These are phyloP conservation scores for Penicillium polonicum DNA, from an alignment of 2,329 filamentous ascomycete genomes.

Conservation along the genomic window DNA sequence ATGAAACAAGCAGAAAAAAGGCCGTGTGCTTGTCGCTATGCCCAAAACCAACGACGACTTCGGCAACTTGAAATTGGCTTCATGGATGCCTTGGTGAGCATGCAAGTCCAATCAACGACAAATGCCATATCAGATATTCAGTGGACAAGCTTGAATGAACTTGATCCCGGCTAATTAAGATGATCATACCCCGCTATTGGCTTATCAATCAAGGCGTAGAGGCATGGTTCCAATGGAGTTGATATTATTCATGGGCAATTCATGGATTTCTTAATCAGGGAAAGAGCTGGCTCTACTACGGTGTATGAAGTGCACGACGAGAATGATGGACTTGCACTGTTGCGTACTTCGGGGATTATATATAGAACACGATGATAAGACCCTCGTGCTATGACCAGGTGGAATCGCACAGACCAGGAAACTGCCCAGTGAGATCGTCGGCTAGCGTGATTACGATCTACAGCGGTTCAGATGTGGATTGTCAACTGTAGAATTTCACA, in stretches of 20 bases:
- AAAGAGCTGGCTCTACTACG: not conserved
- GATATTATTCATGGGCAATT: not conserved
- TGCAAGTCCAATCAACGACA: not conserved
- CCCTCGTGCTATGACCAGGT: not conserved
- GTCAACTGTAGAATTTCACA: conserved; percentile 6
- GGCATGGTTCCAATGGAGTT: not conserved
- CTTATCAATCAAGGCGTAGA: not conserved
- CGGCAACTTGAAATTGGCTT: not conserved
- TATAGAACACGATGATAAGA: not conserved
- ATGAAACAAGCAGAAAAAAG: not conserved
- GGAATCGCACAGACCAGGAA: not conserved
- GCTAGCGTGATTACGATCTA: conserved; percentile 22
- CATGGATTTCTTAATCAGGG: not conserved
- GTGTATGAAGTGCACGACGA: not conserved
- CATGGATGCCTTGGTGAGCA: not conserved
- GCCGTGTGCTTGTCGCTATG: not conserved
- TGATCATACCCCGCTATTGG: not conserved
- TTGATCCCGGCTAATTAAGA: not conserved
- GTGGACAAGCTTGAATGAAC: not conserved
- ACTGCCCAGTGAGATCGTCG: not conserved
- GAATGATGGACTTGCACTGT: not conserved
- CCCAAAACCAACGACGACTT: not conserved
- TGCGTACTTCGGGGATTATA: not conserved
- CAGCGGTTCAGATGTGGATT: conserved; percentile 7
- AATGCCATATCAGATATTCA: not conserved